Evolutionary conservation across 805 yeast species (phyloP).

Genomic region (Ogataea trehaloabstinens): DNA sequence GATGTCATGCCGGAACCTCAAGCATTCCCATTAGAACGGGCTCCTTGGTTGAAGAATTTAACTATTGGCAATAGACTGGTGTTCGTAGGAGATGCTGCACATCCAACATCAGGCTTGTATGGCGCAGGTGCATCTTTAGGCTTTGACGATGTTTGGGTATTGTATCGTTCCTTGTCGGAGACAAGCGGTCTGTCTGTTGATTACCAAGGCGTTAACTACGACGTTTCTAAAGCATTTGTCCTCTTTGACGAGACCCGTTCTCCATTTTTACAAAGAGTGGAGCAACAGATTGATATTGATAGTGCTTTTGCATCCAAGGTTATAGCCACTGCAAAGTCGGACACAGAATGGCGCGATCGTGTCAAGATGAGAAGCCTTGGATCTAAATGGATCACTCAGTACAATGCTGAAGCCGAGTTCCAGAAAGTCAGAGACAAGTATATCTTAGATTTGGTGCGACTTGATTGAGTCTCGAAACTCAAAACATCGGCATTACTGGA

Average conservation of each 20-base stretch:
- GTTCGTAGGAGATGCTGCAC: constrained; percentile 3
- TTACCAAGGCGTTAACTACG: not conserved
- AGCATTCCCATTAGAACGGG: constrained; percentile 1
- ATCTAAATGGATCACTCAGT: constrained; percentile 8
- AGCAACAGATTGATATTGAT: constrained; percentile 10
- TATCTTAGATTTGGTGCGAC: constrained; percentile 3
- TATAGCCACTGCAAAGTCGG: constrained; percentile 7
- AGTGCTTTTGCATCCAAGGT: constrained; percentile 5
- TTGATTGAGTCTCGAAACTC: too few species aligned
- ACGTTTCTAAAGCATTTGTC: constrained; percentile 2
- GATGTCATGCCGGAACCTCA: constrained; percentile 1
- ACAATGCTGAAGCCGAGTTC: constrained; percentile 10
- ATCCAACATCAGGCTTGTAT: constrained; percentile 2
- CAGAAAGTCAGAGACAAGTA: constrained; percentile 6
- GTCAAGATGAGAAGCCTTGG: constrained; percentile 3
- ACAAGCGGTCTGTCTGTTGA: not conserved
- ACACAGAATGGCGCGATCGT: constrained; percentile 9
- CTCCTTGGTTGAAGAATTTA: constrained; percentile 1
- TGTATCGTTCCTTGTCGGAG: not conserved
- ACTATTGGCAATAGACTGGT: not conserved
- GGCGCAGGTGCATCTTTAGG: constrained; percentile 3
- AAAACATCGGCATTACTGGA: too few species aligned
- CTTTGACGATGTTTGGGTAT: constrained; percentile 1
- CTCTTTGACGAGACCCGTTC: constrained; percentile 8
- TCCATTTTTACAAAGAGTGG: constrained; percentile 8